Percentiles rank a stretch among this genome's conserved stretches.
These are phyloP conservation scores for Boehmeria nivea DNA, from an alignment of 306 rosid species.

Conservation along the genomic window DNA sequence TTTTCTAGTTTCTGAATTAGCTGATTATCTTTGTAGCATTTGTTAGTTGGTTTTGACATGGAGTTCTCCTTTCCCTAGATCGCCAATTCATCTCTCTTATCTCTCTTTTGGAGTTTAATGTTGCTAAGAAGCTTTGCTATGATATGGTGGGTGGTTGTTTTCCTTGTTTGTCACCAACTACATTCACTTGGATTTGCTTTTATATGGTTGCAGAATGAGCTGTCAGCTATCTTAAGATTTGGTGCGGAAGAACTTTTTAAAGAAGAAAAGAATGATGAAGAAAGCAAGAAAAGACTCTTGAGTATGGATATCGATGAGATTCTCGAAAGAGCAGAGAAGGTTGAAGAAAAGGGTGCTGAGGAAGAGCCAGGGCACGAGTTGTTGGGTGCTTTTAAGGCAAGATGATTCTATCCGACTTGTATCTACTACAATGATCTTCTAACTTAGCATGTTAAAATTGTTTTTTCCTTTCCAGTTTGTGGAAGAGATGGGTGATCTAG, in stretches of 20 bases:
- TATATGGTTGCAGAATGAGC: slow-evolving; percentile 68
- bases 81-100: neutral
- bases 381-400: slow-evolving; percentile 94
- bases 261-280: slow-evolving; percentile 94
- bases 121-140: neutral
- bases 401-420: slow-evolving; percentile 18
- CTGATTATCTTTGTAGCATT: neutral
- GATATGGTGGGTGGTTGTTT: neutral
- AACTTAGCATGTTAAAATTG: neutral
- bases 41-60: too few relatives aligned
- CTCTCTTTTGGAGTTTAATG: neutral
- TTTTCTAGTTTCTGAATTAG: slow-evolving; percentile 11
- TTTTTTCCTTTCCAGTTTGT: too few relatives aligned
- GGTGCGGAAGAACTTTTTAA: slow-evolving; percentile 99
- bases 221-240: slow-evolving; percentile 91
- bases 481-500: neutral
- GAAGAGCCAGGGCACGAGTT: slow-evolving; percentile 75
- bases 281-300: slow-evolving; percentile 84
- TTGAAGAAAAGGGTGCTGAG: slow-evolving; percentile 76
- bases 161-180: neutral
- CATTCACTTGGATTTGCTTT: neutral
- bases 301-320: slow-evolving; percentile 97
- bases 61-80: neutral
- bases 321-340: slow-evolving; percentile 99
- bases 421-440: neutral